Conservation (phyloP, 1,284 basidiomycete genomes). For the Boletus albobrunnescens region DNA sequence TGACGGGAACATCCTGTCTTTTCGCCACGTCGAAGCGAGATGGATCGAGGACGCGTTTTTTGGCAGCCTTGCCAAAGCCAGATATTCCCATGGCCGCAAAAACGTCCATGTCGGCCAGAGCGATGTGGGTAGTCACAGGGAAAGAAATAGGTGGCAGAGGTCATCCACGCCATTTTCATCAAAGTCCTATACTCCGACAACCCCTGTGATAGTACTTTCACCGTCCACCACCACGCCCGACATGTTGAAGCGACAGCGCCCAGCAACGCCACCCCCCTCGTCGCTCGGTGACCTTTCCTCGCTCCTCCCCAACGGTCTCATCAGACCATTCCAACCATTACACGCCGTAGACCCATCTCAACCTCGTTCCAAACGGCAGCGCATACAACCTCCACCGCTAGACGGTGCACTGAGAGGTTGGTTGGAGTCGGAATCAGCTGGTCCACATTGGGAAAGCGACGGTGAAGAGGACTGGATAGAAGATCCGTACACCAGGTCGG, state of each 20-base stretch:
- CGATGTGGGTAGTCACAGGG: conserved; percentile 12
- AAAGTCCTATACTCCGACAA: conserved; percentile 19
- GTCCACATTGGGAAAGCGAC: conserved; percentile 24
- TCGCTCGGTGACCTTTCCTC: conserved; percentile 37
- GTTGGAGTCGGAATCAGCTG: conserved; percentile 28
- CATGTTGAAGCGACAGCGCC: conserved; percentile 71
- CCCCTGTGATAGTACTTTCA: conserved; percentile 13
- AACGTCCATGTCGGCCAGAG: conserved; percentile 62
- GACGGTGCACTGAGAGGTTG: conserved; percentile 45
- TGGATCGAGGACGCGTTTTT: conserved; percentile 65
- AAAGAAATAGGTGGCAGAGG: conserved; percentile 21
- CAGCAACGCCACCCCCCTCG: conserved; percentile 45
- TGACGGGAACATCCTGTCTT: conserved; percentile 43
- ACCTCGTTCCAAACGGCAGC: conserved; percentile 41
- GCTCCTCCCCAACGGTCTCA: conserved; percentile 27
- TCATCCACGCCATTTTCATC: conserved; percentile 8
- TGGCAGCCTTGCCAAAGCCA: conserved; percentile 69
- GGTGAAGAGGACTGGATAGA: conserved; percentile 37
- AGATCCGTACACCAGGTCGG: conserved; percentile 20
- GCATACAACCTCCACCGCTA: conserved; percentile 44
- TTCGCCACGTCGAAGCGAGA: conserved; percentile 72
- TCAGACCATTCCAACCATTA: conserved; percentile 19
- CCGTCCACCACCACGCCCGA: conserved; percentile 5
- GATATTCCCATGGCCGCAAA: conserved; percentile 77
- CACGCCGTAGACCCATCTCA: conserved; percentile 22